phyloP scores from a whole-genome alignment of 2,329 filamentous ascomycete genomes.

The Cladosporium sp. region DNA sequence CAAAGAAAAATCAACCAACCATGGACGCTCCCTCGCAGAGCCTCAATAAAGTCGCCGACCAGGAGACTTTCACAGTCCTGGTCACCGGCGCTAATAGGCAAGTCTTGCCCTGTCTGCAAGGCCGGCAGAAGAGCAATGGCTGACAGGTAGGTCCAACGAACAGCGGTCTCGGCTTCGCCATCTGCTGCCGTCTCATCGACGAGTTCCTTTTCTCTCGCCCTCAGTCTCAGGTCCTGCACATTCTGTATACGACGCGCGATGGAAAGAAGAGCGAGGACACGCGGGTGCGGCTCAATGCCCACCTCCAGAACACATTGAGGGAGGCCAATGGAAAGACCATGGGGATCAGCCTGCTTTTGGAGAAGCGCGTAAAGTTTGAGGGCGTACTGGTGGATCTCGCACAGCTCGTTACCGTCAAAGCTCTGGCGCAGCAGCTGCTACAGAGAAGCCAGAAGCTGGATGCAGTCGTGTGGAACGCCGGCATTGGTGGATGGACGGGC shows the following conservation, averaged over 20 bases:
- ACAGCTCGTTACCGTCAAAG: conserved; percentile 49
- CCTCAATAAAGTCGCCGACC: conserved; percentile 4
- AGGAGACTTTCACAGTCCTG: conserved; percentile 49
- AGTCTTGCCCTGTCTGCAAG: conserved; percentile 9
- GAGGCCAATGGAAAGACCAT: conserved; percentile 26
- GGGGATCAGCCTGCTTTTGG: conserved; percentile 31
- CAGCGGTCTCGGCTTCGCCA: conserved; percentile 82
- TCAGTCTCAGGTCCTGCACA: conserved; percentile 61
- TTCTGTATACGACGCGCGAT: conserved; percentile 80
- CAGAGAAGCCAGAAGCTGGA: conserved; percentile 66
- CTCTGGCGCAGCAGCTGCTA: conserved; percentile 46
- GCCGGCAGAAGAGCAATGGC: not conserved
- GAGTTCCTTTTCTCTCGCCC: conserved; percentile 72
- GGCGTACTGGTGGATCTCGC: conserved; percentile 55
- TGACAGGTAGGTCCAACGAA: conserved; percentile 12
- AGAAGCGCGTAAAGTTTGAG: conserved; percentile 44
- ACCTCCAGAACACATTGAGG: conserved; percentile 48
- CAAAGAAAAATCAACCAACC: not conserved
- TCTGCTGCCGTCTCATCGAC: conserved; percentile 78
- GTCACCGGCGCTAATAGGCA: conserved; percentile 87
- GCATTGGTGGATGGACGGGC: conserved; percentile 80
- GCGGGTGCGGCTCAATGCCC: conserved; percentile 42
- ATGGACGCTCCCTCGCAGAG: conserved; percentile 1
- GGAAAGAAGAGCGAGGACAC: conserved; percentile 68
- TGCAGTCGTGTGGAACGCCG: conserved; percentile 76